Conservation (phyloP, 2,329 filamentous ascomycete genomes). For the Hypoxylon sp. region DNA sequence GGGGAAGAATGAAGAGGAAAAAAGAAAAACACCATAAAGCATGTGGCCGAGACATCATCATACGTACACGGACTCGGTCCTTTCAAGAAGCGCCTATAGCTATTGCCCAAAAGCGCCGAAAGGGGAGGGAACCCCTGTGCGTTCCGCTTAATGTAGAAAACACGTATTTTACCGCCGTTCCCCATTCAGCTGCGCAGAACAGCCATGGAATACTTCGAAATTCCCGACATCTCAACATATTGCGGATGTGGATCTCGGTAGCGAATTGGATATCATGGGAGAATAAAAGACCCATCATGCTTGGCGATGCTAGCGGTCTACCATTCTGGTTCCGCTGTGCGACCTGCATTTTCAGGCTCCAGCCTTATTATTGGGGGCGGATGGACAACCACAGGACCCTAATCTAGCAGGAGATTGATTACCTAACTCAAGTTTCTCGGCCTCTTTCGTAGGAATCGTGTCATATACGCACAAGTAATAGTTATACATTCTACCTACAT, state of each 20-base stretch:
- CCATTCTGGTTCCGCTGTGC: slow-evolving; percentile 35
- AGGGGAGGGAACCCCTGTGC: slow-evolving; percentile 44
- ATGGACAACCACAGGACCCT: slow-evolving; percentile 32
- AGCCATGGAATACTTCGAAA: slow-evolving; percentile 44
- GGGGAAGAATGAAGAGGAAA: slow-evolving; percentile 9
- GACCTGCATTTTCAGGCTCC: slow-evolving; percentile 34
- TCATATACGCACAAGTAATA: slow-evolving; percentile 11
- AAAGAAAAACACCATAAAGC: slow-evolving; percentile 33
- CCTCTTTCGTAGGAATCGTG: slow-evolving; percentile 19
- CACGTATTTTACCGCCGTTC: slow-evolving; percentile 52
- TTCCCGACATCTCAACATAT: slow-evolving; percentile 42
- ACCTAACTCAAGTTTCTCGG: slow-evolving; percentile 20
- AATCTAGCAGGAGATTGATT: slow-evolving; percentile 35
- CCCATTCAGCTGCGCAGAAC: slow-evolving; percentile 46
- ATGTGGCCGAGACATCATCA: slow-evolving; percentile 51
- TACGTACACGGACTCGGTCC: slow-evolving; percentile 51
- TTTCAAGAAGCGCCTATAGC: slow-evolving; percentile 47
- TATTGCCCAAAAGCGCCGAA: slow-evolving; percentile 45
- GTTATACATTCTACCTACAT: slow-evolving; percentile 22
- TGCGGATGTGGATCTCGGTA: slow-evolving; percentile 43
- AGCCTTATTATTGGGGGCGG: slow-evolving; percentile 40
- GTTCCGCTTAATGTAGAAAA: slow-evolving; percentile 50
- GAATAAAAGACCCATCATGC: slow-evolving; percentile 39
- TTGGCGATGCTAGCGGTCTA: slow-evolving; percentile 41
- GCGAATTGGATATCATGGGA: slow-evolving; percentile 48